Percentiles rank a stretch among this genome's conserved stretches.
Evolutionary conservation across 2,329 filamentous ascomycete species (phyloP).

Genomic region (Didymosphaeria variabile): DNA sequence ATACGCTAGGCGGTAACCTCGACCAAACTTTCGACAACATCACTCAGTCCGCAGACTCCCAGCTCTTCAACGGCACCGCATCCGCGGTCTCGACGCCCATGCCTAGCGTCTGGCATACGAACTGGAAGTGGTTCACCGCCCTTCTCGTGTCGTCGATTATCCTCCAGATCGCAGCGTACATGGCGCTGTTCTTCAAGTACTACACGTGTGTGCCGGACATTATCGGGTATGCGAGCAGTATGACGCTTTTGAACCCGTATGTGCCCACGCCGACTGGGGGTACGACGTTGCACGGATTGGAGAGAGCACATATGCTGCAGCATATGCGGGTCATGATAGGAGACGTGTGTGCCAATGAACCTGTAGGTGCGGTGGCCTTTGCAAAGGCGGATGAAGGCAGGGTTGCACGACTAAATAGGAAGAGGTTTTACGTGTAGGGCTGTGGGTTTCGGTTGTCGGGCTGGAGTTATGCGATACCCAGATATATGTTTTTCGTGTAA

Average conservation of each 20-base stretch:
- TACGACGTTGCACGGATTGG: slow-evolving; percentile 37
- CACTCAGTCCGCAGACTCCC: slow-evolving; percentile 13
- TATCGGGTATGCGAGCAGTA: slow-evolving; percentile 35
- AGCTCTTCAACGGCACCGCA: slow-evolving; percentile 29
- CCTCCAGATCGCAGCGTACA: slow-evolving; percentile 35
- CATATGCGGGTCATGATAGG: slow-evolving; percentile 37
- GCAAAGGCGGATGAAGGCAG: slow-evolving; percentile 31
- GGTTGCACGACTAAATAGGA: slow-evolving; percentile 28
- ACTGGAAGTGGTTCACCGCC: slow-evolving; percentile 38
- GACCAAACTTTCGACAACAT: slow-evolving; percentile 25
- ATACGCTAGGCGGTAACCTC: slow-evolving; percentile 31
- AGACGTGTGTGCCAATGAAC: slow-evolving; percentile 39
- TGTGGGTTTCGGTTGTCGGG: not conserved
- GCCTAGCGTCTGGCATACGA: slow-evolving; percentile 26
- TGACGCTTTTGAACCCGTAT: slow-evolving; percentile 38
- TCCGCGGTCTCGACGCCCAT: slow-evolving; percentile 13
- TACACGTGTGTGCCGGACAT: slow-evolving; percentile 40
- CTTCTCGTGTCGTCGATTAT: slow-evolving; percentile 36
- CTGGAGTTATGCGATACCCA: not conserved
- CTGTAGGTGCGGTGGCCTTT: slow-evolving; percentile 39
- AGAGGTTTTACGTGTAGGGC: slow-evolving; percentile 35
- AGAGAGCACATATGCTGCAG: slow-evolving; percentile 34
- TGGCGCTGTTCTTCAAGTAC: slow-evolving; percentile 39
- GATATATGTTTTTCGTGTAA: not conserved
- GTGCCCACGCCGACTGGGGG: slow-evolving; percentile 34